Base-by-base conservation (phyloP, 768 basidiomycete species). In the Coprinopsis marcescibilis region DNA sequence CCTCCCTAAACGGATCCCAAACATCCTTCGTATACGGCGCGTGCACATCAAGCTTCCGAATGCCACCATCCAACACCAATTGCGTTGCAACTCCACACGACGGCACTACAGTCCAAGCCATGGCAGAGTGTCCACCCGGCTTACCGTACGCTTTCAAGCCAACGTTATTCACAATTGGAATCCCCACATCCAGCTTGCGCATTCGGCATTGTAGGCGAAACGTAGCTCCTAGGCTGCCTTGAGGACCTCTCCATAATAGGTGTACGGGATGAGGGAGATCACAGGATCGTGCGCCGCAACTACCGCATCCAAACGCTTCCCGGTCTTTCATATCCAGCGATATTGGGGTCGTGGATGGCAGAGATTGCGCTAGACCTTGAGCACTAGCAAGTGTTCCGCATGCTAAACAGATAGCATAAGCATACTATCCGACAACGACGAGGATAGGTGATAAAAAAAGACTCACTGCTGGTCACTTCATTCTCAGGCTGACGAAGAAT, bases 201-300 rank as follows among this genome's bases (percentile, higher is more conserved):
- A 52, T 97, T 85, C 29, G 97, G 81, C 82, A 98, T 94, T 6
- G 85, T 85, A 15, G 88, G 89, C 39, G 85, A 91, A 60, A 98
- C 83, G 62, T 99, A 98, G 50, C 85, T 89, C 17, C 95, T 98
- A 30, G 34, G 90, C 91, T 8, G 92, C 85, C 65, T 88, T 82
- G 70, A 98, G 93, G 60, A 99, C 91, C 23, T 73, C 72, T 13
- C 81, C 81, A 64, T 98, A 95, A 73, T 83, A 72, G 46, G 83
- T 90, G 75, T 98, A 98, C 0, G 96, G 96, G 54, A 99, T 94
- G 60, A 99, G 81, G 6, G 91, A 94, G 61, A 98, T 89, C 64
- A 98, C 91, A 41, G 96, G 78, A 64, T 98, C 92, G 64, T 89
- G 85, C 38, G 78, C 82, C 17, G 86, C 87, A 46, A 99, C 77